phyloP scores from a whole-genome alignment of 139 green algal genomes.

The Chara braunii region DNA sequence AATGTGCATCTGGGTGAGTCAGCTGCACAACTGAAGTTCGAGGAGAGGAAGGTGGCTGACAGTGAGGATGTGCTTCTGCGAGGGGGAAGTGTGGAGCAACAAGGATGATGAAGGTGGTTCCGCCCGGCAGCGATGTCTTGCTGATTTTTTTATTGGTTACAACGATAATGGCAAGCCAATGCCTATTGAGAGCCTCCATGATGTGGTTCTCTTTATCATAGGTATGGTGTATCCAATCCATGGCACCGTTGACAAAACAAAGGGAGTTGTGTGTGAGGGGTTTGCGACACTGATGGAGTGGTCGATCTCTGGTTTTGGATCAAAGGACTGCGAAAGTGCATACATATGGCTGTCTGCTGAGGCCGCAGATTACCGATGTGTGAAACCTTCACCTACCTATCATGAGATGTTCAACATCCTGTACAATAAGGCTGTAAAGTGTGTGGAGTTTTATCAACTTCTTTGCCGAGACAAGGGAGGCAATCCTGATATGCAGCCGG shows the following conservation, averaged over 20 bases:
- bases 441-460: constrained; percentile 12
- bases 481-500: constrained; percentile 11
- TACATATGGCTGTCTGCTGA: constrained; percentile 23
- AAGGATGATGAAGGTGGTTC: too few species aligned
- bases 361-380: constrained; percentile 8
- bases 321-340: constrained; percentile 4
- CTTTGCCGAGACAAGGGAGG: constrained; percentile 26
- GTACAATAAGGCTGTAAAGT: constrained; percentile 25
- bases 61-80: too few species aligned
- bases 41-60: too few species aligned
- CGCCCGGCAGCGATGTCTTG: too few species aligned
- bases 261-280: constrained; percentile 9
- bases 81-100: too few species aligned
- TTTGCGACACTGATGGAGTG: constrained; percentile 18
- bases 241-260: background rate
- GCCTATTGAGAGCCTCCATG: background rate
- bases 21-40: too few species aligned
- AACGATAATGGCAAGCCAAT: too few species aligned
- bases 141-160: too few species aligned
- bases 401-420: constrained; percentile 14
- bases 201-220: background rate
- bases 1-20: too few species aligned
- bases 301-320: constrained; percentile 20
- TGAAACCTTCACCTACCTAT: constrained; percentile 9
- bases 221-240: background rate